Evolutionary conservation across 228 moss, liverwort and hornwort species (phyloP).

Genomic region (Sphagnum fallax): DNA sequence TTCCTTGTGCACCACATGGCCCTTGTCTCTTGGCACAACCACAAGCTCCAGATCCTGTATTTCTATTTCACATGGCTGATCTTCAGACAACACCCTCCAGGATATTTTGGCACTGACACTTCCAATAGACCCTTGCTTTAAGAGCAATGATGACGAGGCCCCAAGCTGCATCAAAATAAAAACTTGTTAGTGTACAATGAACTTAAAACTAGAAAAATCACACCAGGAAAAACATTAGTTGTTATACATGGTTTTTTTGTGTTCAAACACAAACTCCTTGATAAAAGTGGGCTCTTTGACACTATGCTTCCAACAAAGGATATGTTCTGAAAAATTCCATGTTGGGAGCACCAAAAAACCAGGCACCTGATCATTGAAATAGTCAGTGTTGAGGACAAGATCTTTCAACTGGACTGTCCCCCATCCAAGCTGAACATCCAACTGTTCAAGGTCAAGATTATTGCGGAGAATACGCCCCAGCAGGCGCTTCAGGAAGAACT

Average conservation of each 20-base stretch:
- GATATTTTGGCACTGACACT: conserved; percentile 72
- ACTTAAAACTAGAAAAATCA: too few species aligned
- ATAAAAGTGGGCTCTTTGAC: too few species aligned
- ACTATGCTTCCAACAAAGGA: too few species aligned
- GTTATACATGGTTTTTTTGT: too few species aligned
- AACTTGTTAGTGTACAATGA: too few species aligned
- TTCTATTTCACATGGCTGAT: conserved; percentile 76
- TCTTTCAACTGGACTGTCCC: conserved; percentile 83
- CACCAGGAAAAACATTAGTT: too few species aligned
- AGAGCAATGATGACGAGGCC: conserved; percentile 65
- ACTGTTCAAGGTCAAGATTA: conserved; percentile 94
- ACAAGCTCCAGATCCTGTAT: conserved; percentile 87
- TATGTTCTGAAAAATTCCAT: neutral
- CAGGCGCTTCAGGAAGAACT: conserved; percentile 94
- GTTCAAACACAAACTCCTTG: too few species aligned
- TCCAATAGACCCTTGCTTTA: conserved; percentile 72
- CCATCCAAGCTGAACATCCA: conserved; percentile 95
- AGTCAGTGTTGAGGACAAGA: conserved; percentile 68
- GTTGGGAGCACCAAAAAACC: neutral
- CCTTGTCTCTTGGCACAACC: conserved; percentile 46
- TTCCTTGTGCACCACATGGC: conserved; percentile 7
- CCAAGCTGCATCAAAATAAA: conserved; percentile 55
- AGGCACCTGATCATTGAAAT: conserved; percentile 87
- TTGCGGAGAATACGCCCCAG: conserved; percentile 76
- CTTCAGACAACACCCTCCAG: conserved; percentile 80